Percentiles rank a stretch among this genome's conserved stretches.
phyloP scores from a whole-genome alignment of 768 basidiomycete species.

The Auricularia cornea region DNA sequence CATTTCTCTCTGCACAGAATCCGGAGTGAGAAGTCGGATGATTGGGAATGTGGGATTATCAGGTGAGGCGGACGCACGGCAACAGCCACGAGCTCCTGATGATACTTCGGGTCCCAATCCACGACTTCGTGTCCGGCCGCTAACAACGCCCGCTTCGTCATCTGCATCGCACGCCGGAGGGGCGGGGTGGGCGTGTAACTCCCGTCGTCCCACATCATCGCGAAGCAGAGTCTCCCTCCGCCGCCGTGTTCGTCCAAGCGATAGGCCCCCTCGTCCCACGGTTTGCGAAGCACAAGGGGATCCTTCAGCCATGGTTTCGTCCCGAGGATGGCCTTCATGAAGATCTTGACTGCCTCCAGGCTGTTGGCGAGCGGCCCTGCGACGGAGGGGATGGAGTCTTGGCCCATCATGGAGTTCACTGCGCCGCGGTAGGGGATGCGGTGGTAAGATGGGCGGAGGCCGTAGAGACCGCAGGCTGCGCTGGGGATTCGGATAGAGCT shows the following conservation, averaged over 20 bases:
- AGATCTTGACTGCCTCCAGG: constrained; percentile 50
- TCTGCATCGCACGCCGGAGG: constrained; percentile 48
- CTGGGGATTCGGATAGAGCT: constrained; percentile 67
- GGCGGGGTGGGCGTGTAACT: constrained; percentile 57
- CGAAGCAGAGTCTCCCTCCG: constrained; percentile 50
- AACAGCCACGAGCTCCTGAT: background rate
- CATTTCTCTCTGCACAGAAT: constrained; percentile 34
- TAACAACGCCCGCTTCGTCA: constrained; percentile 45
- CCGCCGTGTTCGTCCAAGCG: constrained; percentile 46
- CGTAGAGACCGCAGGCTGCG: constrained; percentile 61
- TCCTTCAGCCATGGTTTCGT: constrained; percentile 60
- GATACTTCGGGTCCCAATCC: background rate
- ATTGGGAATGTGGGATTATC: too few species aligned
- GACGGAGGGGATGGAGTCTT: constrained; percentile 62
- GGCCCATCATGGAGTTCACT: constrained; percentile 58
- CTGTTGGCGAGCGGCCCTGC: constrained; percentile 62
- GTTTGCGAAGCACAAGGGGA: constrained; percentile 46
- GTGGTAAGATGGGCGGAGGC: constrained; percentile 58
- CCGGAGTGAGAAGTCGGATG: too few species aligned
- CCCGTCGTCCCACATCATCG: constrained; percentile 61
- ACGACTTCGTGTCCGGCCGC: constrained; percentile 43
- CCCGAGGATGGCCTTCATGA: constrained; percentile 56
- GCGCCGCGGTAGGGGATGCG: constrained; percentile 66
- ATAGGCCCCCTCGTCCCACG: constrained; percentile 56
- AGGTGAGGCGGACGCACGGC: too few species aligned